Evolutionary conservation across 208 protist genomes (phyloP), one percentile per base, ranked within the genome.

Genomic region (Trypanosoma cruzi): DNA sequence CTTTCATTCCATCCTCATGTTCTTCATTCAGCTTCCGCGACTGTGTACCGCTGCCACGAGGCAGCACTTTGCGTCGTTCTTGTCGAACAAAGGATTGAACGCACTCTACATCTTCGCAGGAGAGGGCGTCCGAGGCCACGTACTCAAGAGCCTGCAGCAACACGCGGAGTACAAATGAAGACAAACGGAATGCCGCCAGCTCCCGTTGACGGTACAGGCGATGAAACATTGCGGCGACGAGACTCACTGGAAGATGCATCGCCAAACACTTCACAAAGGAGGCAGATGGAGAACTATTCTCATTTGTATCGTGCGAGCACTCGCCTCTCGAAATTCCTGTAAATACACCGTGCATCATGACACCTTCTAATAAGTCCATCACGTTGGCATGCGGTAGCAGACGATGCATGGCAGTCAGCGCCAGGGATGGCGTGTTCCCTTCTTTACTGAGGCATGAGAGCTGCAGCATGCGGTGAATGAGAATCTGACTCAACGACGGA

Each of bases 141-240:
- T 56, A 46, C 18, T 76, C 71, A 20, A 76, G 20, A 31, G 40
- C 22, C 50, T 76, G 40, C 37, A 71, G 24, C 37, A 76, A 18
- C 31, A 71, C 42, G 18, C 29, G 42, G 18, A 76, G 58, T 10
- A 66, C 11, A 59, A 71, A 59, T 37, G 55, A 18, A 28, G 71
- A 22, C 18, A 66, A 18, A n/a, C 29, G 54, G 61, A 76, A 76
- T 34, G 64, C 71, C 20, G 71, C 71, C 10, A 76, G 24, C 29
- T 76, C 71, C 49, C 71, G 37, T 32, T 76, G 62, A 28, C 71
- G 62, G n/a, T 53, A 40, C 10, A 76, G 32, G 36, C 71, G 71
- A 50, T 52, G 34, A 71, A 70, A 76, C 18, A 76, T 11, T 18
- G 1, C 14, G 28, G 71, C 37, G 57, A 64, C n/a, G 1, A 32